Evolutionary conservation across 2,329 filamentous ascomycete genomes (phyloP), one percentile per base, ranked within the genome.

Genomic region (Neopestalotiopsis rosae): DNA sequence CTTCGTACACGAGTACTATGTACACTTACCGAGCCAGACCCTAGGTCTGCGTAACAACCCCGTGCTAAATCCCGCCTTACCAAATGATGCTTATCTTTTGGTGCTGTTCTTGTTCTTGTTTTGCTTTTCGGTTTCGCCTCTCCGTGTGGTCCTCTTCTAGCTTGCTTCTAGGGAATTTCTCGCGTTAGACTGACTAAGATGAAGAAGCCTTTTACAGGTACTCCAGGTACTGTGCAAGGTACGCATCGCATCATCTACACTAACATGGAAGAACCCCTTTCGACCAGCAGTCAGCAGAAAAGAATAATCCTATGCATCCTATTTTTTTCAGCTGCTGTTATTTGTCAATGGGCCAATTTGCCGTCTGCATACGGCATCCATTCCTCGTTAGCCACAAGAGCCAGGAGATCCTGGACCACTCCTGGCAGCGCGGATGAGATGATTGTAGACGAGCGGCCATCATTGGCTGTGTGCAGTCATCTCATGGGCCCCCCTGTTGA

Each of bases 401-500:
- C 30, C 12, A 13, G 24, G 30, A 28, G 20, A 24, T 13, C 56
- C 30, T 12, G 20, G 12, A 10, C 20, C 56, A n/a, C 12, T 30
- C 57, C 24, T 59, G 24, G 30, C 24, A 66, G 30, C 20, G 40
- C 34, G 28, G 20, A 57, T 66, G 63, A 32, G 40, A 66, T 34
- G 63, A 56, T 56, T 57, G 49, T 45, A 45, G 63, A 56, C 30
- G n/a, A n/a, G 63, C 49, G 30, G 14, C 63, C 1, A 34, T 57
- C 34, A 66, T 34, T 66, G 63, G 28, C 20, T 57, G 49, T 45
- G 28, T 13, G 30, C 17, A 20, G 17, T 17, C n/a, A 17, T 14
- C 57, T 24, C 24, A 34, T 34, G 30, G n/a, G 20, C 7, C 34
- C 63, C 63, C 63, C 63, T 66, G 63, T 57, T 66, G 63, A 66